Base-by-base conservation (phyloP, 163 green algal genomes). In the Scenedesmus sp. region DNA sequence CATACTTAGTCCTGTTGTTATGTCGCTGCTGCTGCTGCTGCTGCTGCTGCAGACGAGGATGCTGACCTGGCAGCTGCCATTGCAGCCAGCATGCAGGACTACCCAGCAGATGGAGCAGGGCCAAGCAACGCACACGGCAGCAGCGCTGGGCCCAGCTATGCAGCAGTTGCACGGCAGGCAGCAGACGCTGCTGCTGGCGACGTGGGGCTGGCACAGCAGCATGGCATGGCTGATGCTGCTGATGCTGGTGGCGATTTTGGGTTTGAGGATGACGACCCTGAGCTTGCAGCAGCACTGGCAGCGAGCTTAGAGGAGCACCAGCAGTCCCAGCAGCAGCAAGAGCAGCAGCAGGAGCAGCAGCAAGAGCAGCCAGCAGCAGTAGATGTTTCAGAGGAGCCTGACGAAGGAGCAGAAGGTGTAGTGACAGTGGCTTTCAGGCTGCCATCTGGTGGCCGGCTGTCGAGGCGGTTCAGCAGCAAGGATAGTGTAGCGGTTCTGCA, bases 221-320 rank as follows among this genome's bases (percentile, higher is more conserved):
- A 59, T 56, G 76, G 83, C 18, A 57, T 26, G 23, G 18, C 60
- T 81, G 52, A 18, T 60, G 67, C 56, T 76, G 56, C 16, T 64
- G 82, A 16, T 90, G 82, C 64, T 90, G 60, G 5, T n/a, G 81
- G 7, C 55, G 81, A 66, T 54, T 55, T 66, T 13, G 5, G 20
- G 54, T 54, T 91, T 34, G 77, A 86, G 18, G 73, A 86, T 60
- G 95, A 97, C 26, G 94, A 97, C 56, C 91, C 95, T 3, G 97
- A 98, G 87, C 87, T 98, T 16, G 92, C 95, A n/a, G 91, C 93
- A 52, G 97, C 96, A 60, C 97, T 99, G 82, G 97, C 96, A 57
- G 97, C 96, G n/a, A 98, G 96, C 92, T 89, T 98, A 76, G 93
- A 90, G n/a, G 92, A 95, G 23, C 82, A 89, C 20, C 84, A 88